These are phyloP conservation scores for Ampelocalamus luodianensis DNA, from an alignment of 176 grass and related monocot genomes.

Conservation along the genomic window DNA sequence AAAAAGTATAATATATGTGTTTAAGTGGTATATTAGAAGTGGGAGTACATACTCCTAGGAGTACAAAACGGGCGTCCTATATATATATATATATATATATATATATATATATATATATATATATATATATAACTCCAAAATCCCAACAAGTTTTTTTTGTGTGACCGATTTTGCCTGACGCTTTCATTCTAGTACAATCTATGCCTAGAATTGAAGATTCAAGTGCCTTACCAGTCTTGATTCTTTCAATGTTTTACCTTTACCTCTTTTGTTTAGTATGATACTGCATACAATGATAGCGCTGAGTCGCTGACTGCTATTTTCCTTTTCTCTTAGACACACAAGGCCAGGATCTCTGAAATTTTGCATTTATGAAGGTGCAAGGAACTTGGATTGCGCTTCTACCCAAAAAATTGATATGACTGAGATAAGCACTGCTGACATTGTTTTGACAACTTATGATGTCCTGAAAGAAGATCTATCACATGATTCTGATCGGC, in stretches of 20 bases:
- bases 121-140: background rate
- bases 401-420: conserved; percentile 54
- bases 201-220: conserved; percentile 37
- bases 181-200: background rate
- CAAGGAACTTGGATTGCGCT: conserved; percentile 62
- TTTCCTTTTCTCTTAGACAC: conserved; percentile 68
- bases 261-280: background rate
- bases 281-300: conserved; percentile 34
- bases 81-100: too few relatives aligned
- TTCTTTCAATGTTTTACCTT: conserved; percentile 30
- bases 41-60: too few relatives aligned
- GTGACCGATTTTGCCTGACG: background rate
- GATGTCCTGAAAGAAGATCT: conserved; percentile 97
- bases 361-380: conserved; percentile 95
- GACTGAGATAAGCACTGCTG: conserved; percentile 69
- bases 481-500: conserved; percentile 93
- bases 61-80: too few relatives aligned
- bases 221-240: conserved; percentile 24
- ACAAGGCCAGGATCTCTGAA: conserved; percentile 85
- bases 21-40: too few relatives aligned
- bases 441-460: conserved; percentile 96
- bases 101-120: too few relatives aligned
- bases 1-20: too few relatives aligned
- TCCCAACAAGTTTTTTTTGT: background rate
- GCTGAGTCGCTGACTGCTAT: conserved; percentile 44